These are phyloP conservation scores for Cubamyces lactineus DNA, from an alignment of 768 basidiomycete species.

Conservation along the genomic window DNA sequence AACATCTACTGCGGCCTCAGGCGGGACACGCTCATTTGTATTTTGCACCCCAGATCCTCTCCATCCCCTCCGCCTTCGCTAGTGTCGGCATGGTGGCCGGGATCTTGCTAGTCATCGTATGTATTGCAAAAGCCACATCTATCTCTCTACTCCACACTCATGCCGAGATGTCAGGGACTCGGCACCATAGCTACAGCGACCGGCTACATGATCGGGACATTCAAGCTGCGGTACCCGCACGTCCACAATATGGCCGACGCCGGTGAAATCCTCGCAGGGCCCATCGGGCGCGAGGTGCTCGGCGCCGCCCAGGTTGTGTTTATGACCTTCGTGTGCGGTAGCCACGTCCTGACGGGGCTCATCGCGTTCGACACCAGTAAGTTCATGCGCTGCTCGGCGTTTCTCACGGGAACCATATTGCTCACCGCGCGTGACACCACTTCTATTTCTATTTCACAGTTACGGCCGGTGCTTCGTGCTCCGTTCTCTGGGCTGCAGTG, in stretches of 20 bases:
- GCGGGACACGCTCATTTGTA: not conserved
- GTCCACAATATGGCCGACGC: constrained; percentile 40
- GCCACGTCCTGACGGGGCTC: constrained; percentile 36
- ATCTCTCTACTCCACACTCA: not conserved
- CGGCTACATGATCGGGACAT: constrained; percentile 34
- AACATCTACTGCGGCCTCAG: not conserved
- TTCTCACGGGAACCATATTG: not conserved
- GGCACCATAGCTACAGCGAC: constrained; percentile 32
- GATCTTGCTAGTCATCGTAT: constrained; percentile 31
- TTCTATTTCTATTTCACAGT: constrained; percentile 17
- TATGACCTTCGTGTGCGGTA: constrained; percentile 34
- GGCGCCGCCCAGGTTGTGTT: constrained; percentile 36
- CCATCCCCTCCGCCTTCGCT: constrained; percentile 34
- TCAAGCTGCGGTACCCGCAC: constrained; percentile 38
- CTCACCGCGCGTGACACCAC: constrained; percentile 5
- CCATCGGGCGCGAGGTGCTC: constrained; percentile 35
- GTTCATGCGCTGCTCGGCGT: constrained; percentile 1
- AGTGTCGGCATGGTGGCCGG: constrained; percentile 35
- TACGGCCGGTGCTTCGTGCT: constrained; percentile 36
- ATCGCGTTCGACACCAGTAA: constrained; percentile 38
- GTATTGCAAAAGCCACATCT: not conserved
- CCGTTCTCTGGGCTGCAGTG: constrained; percentile 35
- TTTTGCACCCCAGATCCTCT: constrained; percentile 28
- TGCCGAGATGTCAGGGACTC: constrained; percentile 23
- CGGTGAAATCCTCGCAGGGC: constrained; percentile 34